A percentile compares a stretch with the other conserved stretches of the same genome.
phyloP scores from a whole-genome alignment of 2,329 filamentous ascomycete genomes.

The Aspergillus alliaceus region DNA sequence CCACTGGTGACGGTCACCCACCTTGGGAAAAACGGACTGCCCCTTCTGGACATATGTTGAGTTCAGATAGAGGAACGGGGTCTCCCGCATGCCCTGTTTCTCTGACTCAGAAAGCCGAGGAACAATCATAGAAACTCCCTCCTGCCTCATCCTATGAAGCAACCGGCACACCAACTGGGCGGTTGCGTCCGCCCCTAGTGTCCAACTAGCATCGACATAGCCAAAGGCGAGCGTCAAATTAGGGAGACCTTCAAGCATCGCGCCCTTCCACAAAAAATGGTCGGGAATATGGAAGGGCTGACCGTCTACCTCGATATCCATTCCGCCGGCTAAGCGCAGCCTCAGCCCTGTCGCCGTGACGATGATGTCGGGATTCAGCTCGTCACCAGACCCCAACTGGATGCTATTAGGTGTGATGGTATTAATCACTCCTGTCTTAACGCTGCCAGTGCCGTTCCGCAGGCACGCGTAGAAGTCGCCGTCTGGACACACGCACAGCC shows the following conservation, averaged over 20 bases:
- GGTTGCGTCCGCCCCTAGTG: constrained; percentile 31
- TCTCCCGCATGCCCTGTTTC: background rate
- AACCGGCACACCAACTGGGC: constrained; percentile 24
- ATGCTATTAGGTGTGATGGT: constrained; percentile 48
- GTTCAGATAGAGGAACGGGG: background rate
- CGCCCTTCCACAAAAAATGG: constrained; percentile 29
- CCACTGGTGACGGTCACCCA: background rate
- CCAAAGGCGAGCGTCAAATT: constrained; percentile 23
- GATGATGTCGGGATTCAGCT: constrained; percentile 29
- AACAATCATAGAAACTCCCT: background rate
- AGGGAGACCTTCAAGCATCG: background rate
- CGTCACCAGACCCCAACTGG: constrained; percentile 39
- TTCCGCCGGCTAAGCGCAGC: constrained; percentile 24
- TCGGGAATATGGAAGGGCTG: constrained; percentile 17
- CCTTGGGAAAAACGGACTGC: background rate
- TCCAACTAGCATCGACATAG: constrained; percentile 31
- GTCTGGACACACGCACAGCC: constrained; percentile 65
- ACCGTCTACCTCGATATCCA: constrained; percentile 25
- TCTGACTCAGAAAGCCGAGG: background rate
- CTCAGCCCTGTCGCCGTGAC: constrained; percentile 26
- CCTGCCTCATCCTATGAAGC: constrained; percentile 15
- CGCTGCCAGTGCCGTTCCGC: constrained; percentile 22
- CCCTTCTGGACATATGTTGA: background rate
- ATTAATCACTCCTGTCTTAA: constrained; percentile 49
- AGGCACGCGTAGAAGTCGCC: constrained; percentile 56